Conservation (phyloP, 2,329 filamentous ascomycete species). For the Cercospora janseana region DNA sequence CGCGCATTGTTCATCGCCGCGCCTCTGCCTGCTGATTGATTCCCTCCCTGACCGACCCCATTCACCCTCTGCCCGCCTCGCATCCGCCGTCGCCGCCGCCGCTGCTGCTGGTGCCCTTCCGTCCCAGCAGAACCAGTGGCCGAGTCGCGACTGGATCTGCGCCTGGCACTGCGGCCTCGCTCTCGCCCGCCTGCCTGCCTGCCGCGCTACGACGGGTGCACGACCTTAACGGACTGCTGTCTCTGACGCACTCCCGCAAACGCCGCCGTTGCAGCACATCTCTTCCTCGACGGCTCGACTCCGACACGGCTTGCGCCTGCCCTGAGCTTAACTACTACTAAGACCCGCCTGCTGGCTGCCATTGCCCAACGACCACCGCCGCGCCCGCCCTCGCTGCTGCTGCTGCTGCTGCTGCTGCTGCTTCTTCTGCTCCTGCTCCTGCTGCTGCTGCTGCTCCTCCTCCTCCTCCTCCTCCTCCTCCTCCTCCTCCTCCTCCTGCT, state of each 20-base stretch:
- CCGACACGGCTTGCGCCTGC: conserved; percentile 15
- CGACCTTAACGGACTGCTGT: conserved; percentile 6
- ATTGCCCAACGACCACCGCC: no score
- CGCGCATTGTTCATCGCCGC: neutral
- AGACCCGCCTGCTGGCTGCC: conserved; percentile 10
- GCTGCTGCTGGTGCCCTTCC: no score
- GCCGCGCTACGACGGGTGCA: neutral
- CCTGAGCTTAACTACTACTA: conserved; percentile 12
- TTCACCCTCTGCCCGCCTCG: no score
- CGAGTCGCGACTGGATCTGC: conserved; percentile 6
- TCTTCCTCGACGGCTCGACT: conserved; percentile 13
- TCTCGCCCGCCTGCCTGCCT: conserved; percentile 12
- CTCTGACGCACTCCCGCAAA: conserved; percentile 11
- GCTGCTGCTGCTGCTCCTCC: no score
- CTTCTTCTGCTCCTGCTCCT: no score
- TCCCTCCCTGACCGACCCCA: no score
- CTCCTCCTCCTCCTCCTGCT: conserved; percentile 15
- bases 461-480: no score
- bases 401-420: no score
- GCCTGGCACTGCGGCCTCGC: conserved; percentile 5
- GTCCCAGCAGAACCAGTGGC: neutral
- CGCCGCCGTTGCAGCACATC: conserved; percentile 10
- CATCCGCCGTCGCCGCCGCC: no score
- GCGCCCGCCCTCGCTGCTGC: no score
- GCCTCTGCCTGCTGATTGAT: neutral